phyloP scores from a whole-genome alignment of 2,329 filamentous ascomycete species.

The Coniochaeta ligniaria region DNA sequence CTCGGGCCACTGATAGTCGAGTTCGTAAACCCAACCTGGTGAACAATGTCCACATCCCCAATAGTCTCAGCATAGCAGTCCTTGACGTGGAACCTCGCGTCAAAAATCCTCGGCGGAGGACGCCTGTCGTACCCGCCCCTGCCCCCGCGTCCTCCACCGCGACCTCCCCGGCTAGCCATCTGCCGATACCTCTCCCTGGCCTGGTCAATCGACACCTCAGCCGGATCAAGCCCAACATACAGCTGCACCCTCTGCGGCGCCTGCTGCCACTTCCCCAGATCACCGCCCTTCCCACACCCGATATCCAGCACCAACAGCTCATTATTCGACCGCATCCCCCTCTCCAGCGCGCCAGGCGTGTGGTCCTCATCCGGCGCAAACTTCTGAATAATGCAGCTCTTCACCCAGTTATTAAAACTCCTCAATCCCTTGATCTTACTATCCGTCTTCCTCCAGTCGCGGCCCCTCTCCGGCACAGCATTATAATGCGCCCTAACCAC shows the following conservation, averaged over 20 bases:
- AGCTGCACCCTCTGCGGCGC: conserved; percentile 86
- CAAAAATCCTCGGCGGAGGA: conserved; percentile 57
- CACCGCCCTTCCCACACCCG: conserved; percentile 94
- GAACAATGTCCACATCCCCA: conserved; percentile 72
- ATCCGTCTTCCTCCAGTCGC: conserved; percentile 91
- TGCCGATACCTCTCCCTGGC: conserved; percentile 74
- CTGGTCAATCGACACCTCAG: conserved; percentile 86
- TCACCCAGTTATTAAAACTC: conserved; percentile 98
- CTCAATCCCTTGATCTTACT: conserved; percentile 92
- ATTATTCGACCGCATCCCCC: conserved; percentile 39
- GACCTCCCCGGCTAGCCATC: conserved; percentile 53
- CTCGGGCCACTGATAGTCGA: conserved; percentile 64
- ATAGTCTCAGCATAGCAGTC: conserved; percentile 88
- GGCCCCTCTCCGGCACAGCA: conserved; percentile 82
- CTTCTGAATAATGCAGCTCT: conserved; percentile 94
- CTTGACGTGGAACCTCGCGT: conserved; percentile 82
- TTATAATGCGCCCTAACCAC: conserved; percentile 95
- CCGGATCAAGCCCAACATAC: conserved; percentile 91
- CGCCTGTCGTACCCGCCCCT: conserved; percentile 39
- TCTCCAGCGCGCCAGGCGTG: conserved; percentile 50
- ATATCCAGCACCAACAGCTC: conserved; percentile 82
- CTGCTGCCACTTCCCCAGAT: conserved; percentile 92
- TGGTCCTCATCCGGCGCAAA: conserved; percentile 79
- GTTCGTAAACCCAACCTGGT: conserved; percentile 79
- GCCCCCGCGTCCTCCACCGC: conserved; percentile 47